Conservation (phyloP, 2,329 filamentous ascomycete species). For the Cladosporium sp. region DNA sequence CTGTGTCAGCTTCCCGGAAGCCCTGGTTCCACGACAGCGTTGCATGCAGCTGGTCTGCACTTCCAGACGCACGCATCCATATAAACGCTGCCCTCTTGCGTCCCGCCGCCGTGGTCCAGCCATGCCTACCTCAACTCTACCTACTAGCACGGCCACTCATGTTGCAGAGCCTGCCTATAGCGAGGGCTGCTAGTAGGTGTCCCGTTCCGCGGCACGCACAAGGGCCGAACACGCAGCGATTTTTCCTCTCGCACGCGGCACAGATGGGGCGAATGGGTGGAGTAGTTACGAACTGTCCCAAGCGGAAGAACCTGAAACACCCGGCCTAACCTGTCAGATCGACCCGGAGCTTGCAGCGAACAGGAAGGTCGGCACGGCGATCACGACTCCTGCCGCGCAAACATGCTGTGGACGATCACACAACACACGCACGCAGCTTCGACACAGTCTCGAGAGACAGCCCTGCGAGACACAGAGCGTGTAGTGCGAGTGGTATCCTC, state of each 20-base stretch:
- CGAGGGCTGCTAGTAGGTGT: background rate
- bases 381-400: too few species aligned
- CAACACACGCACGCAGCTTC: too few species aligned
- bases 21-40: constrained; percentile 2
- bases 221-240: background rate
- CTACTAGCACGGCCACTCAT: background rate
- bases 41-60: background rate
- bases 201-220: background rate
- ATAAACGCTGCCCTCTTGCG: background rate
- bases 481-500: too few species aligned
- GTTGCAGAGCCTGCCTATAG: background rate
- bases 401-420: too few species aligned
- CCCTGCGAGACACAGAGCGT: too few species aligned
- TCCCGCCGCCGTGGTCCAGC: background rate
- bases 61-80: background rate
- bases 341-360: too few species aligned
- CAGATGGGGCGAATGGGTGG: too few species aligned
- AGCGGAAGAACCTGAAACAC: too few species aligned
- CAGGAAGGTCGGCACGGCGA: too few species aligned
- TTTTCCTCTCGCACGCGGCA: background rate
- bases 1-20: constrained; percentile 5
- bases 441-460: too few species aligned
- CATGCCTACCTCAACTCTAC: background rate
- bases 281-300: too few species aligned
- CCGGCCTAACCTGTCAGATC: too few species aligned